These are phyloP conservation scores for Sechiopsis laciniata DNA, from an alignment of 306 rosid genomes.

Conservation along the genomic window DNA sequence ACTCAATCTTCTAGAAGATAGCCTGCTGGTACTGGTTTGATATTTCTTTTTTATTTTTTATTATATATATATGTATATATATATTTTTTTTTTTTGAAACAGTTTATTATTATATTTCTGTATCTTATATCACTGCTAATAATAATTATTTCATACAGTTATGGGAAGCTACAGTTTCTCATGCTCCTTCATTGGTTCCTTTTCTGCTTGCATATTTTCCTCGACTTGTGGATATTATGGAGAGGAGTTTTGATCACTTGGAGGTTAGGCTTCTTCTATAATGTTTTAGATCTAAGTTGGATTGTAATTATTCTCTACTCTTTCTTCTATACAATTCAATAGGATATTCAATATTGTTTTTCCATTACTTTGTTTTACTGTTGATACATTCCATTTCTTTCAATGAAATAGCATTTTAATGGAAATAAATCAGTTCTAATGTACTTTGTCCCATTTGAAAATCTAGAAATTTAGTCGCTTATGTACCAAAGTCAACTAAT, in stretches of 20 bases:
- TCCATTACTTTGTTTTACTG: neutral
- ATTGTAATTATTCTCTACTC: neutral
- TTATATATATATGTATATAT: too few species aligned
- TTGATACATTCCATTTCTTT: neutral
- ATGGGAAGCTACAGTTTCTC: constrained; percentile 95
- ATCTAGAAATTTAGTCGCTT: too few species aligned
- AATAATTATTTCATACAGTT: constrained; percentile 49
- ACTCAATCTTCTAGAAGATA: constrained; percentile 87
- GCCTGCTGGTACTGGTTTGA: constrained; percentile 74
- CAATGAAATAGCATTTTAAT: neutral
- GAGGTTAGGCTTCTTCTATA: constrained; percentile 52
- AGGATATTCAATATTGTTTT: neutral
- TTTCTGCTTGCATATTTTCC: constrained; percentile 69
- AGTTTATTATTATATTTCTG: constrained; percentile 19
- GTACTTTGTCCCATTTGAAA: neutral
- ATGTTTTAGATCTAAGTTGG: neutral
- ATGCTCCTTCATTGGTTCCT: constrained; percentile 90
- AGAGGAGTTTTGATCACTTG: constrained; percentile 87
- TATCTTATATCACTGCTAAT: constrained; percentile 24
- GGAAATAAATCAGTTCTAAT: neutral
- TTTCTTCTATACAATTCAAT: neutral
- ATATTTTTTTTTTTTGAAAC: too few species aligned
- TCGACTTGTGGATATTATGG: constrained; percentile 70
- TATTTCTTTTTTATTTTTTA: constrained; percentile 8
- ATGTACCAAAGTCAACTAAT: too few species aligned